Evolutionary conservation across 73 alveolate genomes (phyloP), one percentile per base, ranked within the genome.

Genomic region (Paramecium primaurelia): DNA sequence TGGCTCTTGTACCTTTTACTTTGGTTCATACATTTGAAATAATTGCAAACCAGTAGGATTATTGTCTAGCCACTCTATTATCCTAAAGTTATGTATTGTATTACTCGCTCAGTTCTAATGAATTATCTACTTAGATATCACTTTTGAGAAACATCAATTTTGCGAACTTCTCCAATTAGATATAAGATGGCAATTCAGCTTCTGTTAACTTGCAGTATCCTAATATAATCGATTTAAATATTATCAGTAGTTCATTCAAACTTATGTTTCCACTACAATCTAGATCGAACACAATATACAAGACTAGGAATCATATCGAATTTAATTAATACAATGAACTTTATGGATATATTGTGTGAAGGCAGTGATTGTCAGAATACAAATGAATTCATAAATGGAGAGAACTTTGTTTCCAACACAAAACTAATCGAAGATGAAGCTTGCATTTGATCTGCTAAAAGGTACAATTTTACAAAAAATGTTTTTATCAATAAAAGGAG

Each of bases 231-330:
- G 93, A 87, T 60, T 87, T 64, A 87, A 87, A 87, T 58, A 87
- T 87, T 25, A 87, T 87, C 37, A 87, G 88, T 36, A 87, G 14
- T 30, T 87, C 93, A 87, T 87, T 64, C 10, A 87, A 18, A 1
- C 88, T 64, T 59, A 87, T 87, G 30, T 77, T 77, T 60, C 93
- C 93, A 68, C 86, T 87, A 25, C 89, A 87, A 60, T 87, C 93
- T 40, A 87, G 69, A 25, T 87, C 93, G 36, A 87, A 87, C 1
- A 87, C 37, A 2, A 64, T 36, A 38, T 87, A 87, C 40, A 87
- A 40, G 47, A 87, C 89, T 87, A 87, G 32, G 9, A 18, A 16
- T n/a, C 20, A 54, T 54, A 1, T 34, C 26, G 10, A 14, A 22
- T 22, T 14, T 16, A 18, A 58, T 64, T 20, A n/a, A 22, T 87